These are phyloP conservation scores for Pythium aphanidermatum DNA, from an alignment of 352 stramenopile species.

Conservation along the genomic window DNA sequence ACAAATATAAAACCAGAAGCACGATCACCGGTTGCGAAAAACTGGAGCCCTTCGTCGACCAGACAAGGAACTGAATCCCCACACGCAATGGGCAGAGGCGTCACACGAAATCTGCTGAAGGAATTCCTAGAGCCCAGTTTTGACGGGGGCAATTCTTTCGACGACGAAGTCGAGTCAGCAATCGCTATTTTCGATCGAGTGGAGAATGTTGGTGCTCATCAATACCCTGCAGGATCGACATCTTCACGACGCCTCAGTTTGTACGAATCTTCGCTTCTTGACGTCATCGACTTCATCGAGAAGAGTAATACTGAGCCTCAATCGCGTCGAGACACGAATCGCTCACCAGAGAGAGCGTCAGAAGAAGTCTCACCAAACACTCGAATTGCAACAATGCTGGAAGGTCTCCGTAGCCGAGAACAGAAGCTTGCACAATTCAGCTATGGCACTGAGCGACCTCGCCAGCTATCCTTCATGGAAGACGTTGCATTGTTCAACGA, in stretches of 20 bases:
- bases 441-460: background rate
- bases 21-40: too few species aligned
- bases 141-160: conserved; percentile 16
- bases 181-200: conserved; percentile 10
- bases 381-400: conserved; percentile 14
- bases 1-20: too few species aligned
- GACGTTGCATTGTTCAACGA: conserved; percentile 42
- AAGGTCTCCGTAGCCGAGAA: conserved; percentile 26
- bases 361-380: background rate
- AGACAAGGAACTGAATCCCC: too few species aligned
- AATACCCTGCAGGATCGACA: background rate
- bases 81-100: background rate
- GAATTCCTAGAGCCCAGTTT: conserved; percentile 16
- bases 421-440: conserved; percentile 23
- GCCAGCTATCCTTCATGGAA: conserved; percentile 8
- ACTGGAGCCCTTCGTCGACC: too few species aligned
- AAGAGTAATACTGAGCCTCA: background rate
- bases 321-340: background rate
- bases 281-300: conserved; percentile 41
- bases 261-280: conserved; percentile 42
- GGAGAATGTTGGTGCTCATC: conserved; percentile 4
- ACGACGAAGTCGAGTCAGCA: conserved; percentile 16
- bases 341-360: background rate
- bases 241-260: conserved; percentile 15
- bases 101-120: conserved; percentile 8